Conservation (phyloP, 1,284 basidiomycete genomes). For the Abortiporus biennis region DNA sequence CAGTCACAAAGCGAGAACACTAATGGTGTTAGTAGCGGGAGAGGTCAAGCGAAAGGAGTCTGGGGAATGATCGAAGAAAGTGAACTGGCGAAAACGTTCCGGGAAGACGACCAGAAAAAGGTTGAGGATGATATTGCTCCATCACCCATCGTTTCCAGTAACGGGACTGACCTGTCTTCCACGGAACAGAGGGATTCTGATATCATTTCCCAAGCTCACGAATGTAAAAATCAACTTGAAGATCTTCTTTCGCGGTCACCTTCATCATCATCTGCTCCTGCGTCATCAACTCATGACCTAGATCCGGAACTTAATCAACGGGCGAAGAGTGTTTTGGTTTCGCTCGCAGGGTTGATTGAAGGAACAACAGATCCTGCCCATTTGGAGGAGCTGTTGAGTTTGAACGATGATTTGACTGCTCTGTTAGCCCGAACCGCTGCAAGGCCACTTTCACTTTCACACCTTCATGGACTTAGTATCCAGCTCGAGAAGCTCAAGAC, state of each 20-base stretch:
- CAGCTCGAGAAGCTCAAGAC: constrained; percentile 18
- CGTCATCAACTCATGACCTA: constrained; percentile 13
- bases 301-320: constrained; percentile 36
- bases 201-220: constrained; percentile 44
- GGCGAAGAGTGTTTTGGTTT: constrained; percentile 47
- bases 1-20: constrained; percentile 28
- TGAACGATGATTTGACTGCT: constrained; percentile 68
- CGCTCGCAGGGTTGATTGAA: constrained; percentile 55
- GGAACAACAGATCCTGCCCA: constrained; percentile 48
- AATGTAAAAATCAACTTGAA: constrained; percentile 43
- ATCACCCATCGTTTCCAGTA: neutral
- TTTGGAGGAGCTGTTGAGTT: constrained; percentile 59
- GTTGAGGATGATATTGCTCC: constrained; percentile 27
- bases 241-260: constrained; percentile 33
- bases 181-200: constrained; percentile 45
- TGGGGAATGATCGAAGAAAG: constrained; percentile 82
- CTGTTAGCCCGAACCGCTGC: constrained; percentile 36
- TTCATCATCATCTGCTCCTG: constrained; percentile 26
- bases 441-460: constrained; percentile 28
- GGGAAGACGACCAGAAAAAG: constrained; percentile 56
- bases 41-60: constrained; percentile 53
- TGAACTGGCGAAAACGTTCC: constrained; percentile 64
- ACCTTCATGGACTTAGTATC: constrained; percentile 45
- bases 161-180: constrained; percentile 18
- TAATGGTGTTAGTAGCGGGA: constrained; percentile 25